Conservation (phyloP, 495 filamentous ascomycete genomes). For the Pseudevernia furfuracea region DNA sequence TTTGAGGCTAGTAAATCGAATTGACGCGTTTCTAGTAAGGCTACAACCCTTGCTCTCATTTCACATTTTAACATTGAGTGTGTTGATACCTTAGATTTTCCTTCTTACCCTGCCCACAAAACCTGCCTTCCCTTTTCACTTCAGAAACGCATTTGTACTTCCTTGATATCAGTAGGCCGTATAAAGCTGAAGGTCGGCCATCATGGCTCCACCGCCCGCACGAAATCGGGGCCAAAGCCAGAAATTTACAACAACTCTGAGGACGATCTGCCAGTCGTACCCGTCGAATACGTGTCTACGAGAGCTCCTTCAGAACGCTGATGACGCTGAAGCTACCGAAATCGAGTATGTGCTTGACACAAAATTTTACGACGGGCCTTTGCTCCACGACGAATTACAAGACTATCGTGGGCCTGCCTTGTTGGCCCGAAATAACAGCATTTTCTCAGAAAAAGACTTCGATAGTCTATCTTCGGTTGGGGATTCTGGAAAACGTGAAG, state of each 20-base stretch:
- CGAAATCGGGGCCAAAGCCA: constrained; percentile 14
- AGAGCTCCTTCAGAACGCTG: constrained; percentile 25
- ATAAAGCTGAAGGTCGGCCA: background rate
- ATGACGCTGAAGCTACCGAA: constrained; percentile 22
- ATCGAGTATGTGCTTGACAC: constrained; percentile 25
- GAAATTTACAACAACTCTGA: constrained; percentile 19
- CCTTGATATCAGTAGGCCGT: background rate
- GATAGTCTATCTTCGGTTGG: constrained; percentile 33
- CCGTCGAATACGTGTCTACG: constrained; percentile 22
- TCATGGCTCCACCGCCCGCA: background rate
- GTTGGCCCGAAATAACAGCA: constrained; percentile 34
- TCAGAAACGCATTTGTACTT: background rate
- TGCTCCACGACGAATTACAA: constrained; percentile 30
- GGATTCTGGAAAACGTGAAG: constrained; percentile 33
- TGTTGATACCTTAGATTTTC: background rate
- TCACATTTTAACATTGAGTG: background rate
- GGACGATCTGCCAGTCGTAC: constrained; percentile 22
- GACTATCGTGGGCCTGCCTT: constrained; percentile 39
- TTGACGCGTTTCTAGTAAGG: background rate
- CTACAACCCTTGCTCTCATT: background rate
- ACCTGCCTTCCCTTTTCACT: background rate
- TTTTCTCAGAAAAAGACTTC: constrained; percentile 35
- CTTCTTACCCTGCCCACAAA: background rate
- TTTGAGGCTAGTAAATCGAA: background rate
- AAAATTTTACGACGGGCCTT: constrained; percentile 16